These are phyloP conservation scores for Lasiodiplodia citricola DNA, from an alignment of 2,329 filamentous ascomycete species.

Conservation along the genomic window DNA sequence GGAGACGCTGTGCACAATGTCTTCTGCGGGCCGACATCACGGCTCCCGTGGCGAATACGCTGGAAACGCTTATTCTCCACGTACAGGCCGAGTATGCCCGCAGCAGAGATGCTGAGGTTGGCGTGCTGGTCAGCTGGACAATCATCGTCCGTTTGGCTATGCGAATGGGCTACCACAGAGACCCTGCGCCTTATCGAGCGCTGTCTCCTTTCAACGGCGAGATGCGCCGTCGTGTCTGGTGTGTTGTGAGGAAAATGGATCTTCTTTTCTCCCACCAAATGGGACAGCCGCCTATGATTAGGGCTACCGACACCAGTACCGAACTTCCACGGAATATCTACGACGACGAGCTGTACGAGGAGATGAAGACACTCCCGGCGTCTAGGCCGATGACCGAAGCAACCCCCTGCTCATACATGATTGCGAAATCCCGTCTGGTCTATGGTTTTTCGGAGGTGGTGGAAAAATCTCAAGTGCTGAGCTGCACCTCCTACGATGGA, in stretches of 20 bases:
- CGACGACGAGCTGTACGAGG: conserved; percentile 77
- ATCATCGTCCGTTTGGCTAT: conserved; percentile 67
- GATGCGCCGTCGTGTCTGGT: conserved; percentile 68
- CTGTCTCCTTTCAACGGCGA: conserved; percentile 78
- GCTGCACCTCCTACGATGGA: conserved; percentile 66
- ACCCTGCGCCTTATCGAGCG: conserved; percentile 74
- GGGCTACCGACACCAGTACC: conserved; percentile 76
- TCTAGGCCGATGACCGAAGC: conserved; percentile 71
- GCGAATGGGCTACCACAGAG: conserved; percentile 80
- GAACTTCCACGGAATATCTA: conserved; percentile 78
- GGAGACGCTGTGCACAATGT: conserved; percentile 77
- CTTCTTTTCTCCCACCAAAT: conserved; percentile 78
- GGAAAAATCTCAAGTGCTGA: conserved; percentile 67
- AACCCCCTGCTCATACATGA: conserved; percentile 80
- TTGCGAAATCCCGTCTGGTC: conserved; percentile 72
- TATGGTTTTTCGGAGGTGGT: conserved; percentile 74
- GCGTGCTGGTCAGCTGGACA: conserved; percentile 65
- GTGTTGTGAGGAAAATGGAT: conserved; percentile 74
- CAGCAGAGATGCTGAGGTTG: conserved; percentile 74
- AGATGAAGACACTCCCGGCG: conserved; percentile 69
- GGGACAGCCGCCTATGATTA: conserved; percentile 68
- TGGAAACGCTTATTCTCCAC: conserved; percentile 80
- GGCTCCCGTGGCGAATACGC: conserved; percentile 72
- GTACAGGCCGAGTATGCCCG: conserved; percentile 76
- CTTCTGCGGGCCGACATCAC: conserved; percentile 78